A percentile compares a stretch with the other conserved stretches of the same genome.
These are phyloP conservation scores for Pseudonitzschia multiseries DNA, from an alignment of 108 stramenopile species.

Conservation along the genomic window DNA sequence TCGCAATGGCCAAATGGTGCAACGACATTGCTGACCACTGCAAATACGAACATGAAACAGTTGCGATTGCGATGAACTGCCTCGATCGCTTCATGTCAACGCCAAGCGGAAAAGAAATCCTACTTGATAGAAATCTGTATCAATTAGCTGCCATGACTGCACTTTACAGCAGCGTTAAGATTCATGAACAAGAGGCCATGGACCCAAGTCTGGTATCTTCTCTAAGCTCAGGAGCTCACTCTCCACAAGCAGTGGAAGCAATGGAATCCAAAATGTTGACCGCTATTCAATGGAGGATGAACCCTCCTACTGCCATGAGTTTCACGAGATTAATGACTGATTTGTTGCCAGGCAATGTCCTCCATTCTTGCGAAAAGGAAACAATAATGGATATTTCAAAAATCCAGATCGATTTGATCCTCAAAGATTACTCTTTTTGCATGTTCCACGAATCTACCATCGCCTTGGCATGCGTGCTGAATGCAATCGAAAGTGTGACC, in stretches of 20 bases:
- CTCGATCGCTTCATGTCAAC: conserved; percentile 68
- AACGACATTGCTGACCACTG: conserved; percentile 59
- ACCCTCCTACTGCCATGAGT: conserved; percentile 47
- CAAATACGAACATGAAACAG: conserved; percentile 52
- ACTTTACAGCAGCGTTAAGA: conserved; percentile 63
- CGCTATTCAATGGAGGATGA: conserved; percentile 57
- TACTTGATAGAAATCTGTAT: conserved; percentile 48
- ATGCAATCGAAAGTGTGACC: conserved; percentile 30
- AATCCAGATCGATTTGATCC: conserved; percentile 36
- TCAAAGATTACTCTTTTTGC: conserved; percentile 22
- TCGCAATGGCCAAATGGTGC: conserved; percentile 62
- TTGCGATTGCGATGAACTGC: conserved; percentile 56
- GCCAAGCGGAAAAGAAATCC: conserved; percentile 32
- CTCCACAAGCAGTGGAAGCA: conserved; percentile 46
- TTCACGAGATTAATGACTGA: conserved; percentile 29
- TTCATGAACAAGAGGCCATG: conserved; percentile 61
- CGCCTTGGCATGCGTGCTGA: conserved; percentile 37
- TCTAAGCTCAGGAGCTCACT: conserved; percentile 52
- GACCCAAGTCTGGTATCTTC: conserved; percentile 48
- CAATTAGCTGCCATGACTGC: conserved; percentile 62
- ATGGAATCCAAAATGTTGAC: conserved; percentile 52
- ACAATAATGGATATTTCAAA: conserved; percentile 33
- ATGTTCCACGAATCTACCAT: conserved; percentile 19
- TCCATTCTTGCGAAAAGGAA: conserved; percentile 9
- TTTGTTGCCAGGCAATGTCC: conserved; percentile 21